These are phyloP conservation scores for Cyathus striatus DNA, from an alignment of 768 basidiomycete genomes.

Conservation along the genomic window DNA sequence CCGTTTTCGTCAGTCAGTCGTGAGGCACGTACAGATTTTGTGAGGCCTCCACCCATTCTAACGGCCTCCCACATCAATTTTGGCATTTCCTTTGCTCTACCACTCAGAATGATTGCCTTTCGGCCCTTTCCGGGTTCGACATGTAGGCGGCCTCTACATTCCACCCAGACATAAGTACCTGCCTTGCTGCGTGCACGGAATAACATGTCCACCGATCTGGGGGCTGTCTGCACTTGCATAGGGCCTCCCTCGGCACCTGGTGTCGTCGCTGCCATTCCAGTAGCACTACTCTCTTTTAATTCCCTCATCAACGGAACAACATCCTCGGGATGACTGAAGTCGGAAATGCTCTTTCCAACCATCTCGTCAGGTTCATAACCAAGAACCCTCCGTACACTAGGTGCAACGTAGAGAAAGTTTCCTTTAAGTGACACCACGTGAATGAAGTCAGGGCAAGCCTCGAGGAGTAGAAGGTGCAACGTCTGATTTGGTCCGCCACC, in stretches of 20 bases:
- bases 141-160: slow-evolving; percentile 83
- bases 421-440: slow-evolving; percentile 93
- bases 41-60: slow-evolving; percentile 42
- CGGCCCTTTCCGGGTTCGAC: slow-evolving; percentile 91
- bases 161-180: slow-evolving; percentile 79
- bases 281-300: slow-evolving; percentile 66
- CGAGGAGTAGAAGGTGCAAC: slow-evolving; percentile 57
- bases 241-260: neutral
- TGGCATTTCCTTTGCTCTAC: slow-evolving; percentile 67
- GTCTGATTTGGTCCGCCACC: slow-evolving; percentile 36
- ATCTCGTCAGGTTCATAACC: slow-evolving; percentile 87
- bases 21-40: slow-evolving; percentile 10
- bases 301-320: slow-evolving; percentile 88
- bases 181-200: slow-evolving; percentile 75
- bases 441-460: slow-evolving; percentile 71
- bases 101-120: slow-evolving; percentile 91
- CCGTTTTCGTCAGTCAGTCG: slow-evolving; percentile 2
- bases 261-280: slow-evolving; percentile 8
- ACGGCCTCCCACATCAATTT: slow-evolving; percentile 57
- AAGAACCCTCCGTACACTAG: slow-evolving; percentile 69
- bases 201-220: slow-evolving; percentile 73
- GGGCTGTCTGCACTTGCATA: slow-evolving; percentile 12
- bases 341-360: slow-evolving; percentile 69
- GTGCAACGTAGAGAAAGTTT: slow-evolving; percentile 87
- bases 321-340: slow-evolving; percentile 87